Conservation (phyloP, 2,329 filamentous ascomycete species). For the Magnaporthales sp. region DNA sequence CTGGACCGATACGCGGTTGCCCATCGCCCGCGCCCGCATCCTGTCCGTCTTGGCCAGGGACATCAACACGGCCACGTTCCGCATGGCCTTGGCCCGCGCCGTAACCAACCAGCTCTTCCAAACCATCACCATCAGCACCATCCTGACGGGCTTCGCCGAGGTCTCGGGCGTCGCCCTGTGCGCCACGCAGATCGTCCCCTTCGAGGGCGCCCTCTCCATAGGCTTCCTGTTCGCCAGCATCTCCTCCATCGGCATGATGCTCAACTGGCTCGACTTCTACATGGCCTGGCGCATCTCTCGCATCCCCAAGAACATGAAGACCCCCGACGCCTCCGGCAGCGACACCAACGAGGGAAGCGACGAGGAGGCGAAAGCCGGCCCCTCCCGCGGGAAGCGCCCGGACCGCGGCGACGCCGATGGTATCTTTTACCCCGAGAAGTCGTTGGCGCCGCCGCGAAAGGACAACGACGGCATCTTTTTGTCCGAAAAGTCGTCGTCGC, state of each 20-base stretch:
- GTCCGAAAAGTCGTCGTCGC: background rate
- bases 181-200: conserved; percentile 17
- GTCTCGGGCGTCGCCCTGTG: conserved; percentile 19
- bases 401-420: background rate
- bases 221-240: conserved; percentile 15
- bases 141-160: conserved; percentile 19
- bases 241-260: conserved; percentile 2
- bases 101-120: conserved; percentile 19
- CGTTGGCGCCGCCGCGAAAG: background rate
- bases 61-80: conserved; percentile 5
- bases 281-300: conserved; percentile 3
- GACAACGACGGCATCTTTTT: background rate
- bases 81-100: conserved; percentile 9
- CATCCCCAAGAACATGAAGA: background rate
- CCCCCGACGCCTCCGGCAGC: background rate
- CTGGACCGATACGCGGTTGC: conserved; percentile 14
- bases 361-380: background rate
- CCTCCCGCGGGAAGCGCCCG: background rate
- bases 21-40: background rate
- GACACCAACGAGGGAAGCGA: background rate
- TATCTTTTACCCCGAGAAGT: background rate
- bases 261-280: conserved; percentile 5
- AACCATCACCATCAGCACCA: conserved; percentile 13
- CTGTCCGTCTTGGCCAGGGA: background rate
- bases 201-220: conserved; percentile 16